phyloP scores from a whole-genome alignment of 305 asterid genomes.

The Fraxinus angustifolia region DNA sequence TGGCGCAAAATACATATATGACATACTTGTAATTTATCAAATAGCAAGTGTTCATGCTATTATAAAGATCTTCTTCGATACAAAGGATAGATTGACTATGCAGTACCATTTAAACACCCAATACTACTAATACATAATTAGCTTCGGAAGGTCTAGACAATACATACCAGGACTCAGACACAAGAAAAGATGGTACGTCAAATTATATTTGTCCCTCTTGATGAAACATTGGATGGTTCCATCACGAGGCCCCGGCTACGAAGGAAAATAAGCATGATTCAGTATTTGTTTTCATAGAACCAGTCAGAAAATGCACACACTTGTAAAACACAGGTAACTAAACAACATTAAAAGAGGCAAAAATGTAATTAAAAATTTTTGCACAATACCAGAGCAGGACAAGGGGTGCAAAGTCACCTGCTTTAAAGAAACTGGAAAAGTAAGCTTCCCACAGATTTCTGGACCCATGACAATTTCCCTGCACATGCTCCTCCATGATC shows the following conservation, averaged over 20 bases:
- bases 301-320: background rate
- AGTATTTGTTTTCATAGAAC: slow-evolving; percentile 8
- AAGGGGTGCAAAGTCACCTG: slow-evolving; percentile 47
- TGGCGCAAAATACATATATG: background rate
- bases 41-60: background rate
- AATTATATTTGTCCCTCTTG: slow-evolving; percentile 68
- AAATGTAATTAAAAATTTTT: background rate
- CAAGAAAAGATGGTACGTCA: slow-evolving; percentile 69
- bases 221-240: slow-evolving; percentile 88
- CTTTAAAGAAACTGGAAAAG: slow-evolving; percentile 89
- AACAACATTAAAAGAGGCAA: background rate
- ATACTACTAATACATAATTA: background rate
- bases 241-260: slow-evolving; percentile 79
- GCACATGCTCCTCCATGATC: slow-evolving; percentile 93
- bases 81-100: background rate
- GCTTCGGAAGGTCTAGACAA: background rate
- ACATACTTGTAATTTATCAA: background rate
- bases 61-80: background rate
- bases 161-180: slow-evolving; percentile 80
- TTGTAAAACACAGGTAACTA: background rate
- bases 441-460: slow-evolving; percentile 77
- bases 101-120: background rate
- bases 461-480: slow-evolving; percentile 77
- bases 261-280: slow-evolving; percentile 8
- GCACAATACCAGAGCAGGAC: background rate